Evolutionary conservation across 371 early-diverging fungal genomes (phyloP).

Genomic region (Rhizomucor pusillus): DNA sequence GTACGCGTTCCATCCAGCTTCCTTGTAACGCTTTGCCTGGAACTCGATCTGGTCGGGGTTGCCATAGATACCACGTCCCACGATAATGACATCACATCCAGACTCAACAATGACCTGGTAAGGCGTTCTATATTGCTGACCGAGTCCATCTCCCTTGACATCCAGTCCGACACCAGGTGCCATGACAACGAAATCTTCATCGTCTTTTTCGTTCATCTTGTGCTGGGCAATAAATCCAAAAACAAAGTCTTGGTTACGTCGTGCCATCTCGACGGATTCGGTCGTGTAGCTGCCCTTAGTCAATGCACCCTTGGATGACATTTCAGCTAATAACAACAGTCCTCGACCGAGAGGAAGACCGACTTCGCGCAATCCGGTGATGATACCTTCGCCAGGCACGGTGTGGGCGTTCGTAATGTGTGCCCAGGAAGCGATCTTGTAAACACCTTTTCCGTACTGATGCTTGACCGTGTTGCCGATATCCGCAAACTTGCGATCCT

Average conservation of each 20-base stretch:
- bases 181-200: conserved; percentile 88
- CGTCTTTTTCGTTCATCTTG: conserved; percentile 60
- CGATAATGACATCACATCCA: conserved; percentile 94
- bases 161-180: conserved; percentile 93
- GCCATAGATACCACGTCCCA: conserved; percentile 95
- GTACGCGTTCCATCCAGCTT: conserved; percentile 96
- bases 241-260: conserved; percentile 83
- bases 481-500: conserved; percentile 98
- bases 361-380: conserved; percentile 84
- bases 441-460: conserved; percentile 89
- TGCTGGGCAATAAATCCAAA: conserved; percentile 93
- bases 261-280: conserved; percentile 87
- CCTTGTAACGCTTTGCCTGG: conserved; percentile 81
- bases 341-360: conserved; percentile 82
- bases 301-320: conserved; percentile 91
- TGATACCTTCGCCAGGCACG: conserved; percentile 95
- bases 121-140: conserved; percentile 95
- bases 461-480: conserved; percentile 91
- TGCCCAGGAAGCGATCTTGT: conserved; percentile 93
- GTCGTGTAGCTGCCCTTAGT: conserved; percentile 80
- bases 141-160: conserved; percentile 80
- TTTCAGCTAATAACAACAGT: conserved; percentile 90
- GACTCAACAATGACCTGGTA: conserved; percentile 79
- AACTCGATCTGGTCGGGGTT: conserved; percentile 64
- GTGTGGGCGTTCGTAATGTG: conserved; percentile 94